Evolutionary conservation across 169 alveolate genomes (phyloP).

Genomic region (Cryptosporidium xiaoi): DNA sequence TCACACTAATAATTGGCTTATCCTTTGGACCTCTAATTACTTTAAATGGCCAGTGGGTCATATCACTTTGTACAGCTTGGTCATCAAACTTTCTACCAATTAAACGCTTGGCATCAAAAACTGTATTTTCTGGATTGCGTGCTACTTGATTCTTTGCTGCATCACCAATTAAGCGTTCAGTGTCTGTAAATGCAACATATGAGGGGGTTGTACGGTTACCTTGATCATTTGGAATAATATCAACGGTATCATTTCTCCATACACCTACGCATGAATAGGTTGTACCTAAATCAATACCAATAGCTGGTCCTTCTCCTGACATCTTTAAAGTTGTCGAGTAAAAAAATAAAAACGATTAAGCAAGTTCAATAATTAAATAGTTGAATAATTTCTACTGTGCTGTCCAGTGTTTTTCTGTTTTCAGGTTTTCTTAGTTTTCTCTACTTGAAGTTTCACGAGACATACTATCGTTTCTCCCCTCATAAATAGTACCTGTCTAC

Average conservation of each 20-base stretch:
- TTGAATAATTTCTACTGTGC: not conserved
- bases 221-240: conserved; percentile 97
- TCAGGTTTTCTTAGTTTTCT: not conserved
- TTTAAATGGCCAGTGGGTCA: conserved; percentile 95
- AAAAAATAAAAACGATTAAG: conserved; percentile 5
- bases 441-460: conserved; percentile 8
- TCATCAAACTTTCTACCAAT: conserved; percentile 95
- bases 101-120: conserved; percentile 96
- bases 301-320: conserved; percentile 81
- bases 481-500: conserved; percentile 56
- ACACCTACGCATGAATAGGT: conserved; percentile 98
- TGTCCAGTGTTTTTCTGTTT: not conserved
- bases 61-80: conserved; percentile 91
- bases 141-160: conserved; percentile 98
- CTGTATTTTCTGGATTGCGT: conserved; percentile 94
- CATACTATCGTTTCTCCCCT: conserved; percentile 59
- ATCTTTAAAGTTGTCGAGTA: conserved; percentile 16
- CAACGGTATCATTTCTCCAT: conserved; percentile 94
- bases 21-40: conserved; percentile 87
- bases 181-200: conserved; percentile 97
- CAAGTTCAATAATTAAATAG: conserved; percentile 7
- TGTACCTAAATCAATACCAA: conserved; percentile 96
- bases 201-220: conserved; percentile 99
- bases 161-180: conserved; percentile 97
- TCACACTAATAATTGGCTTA: conserved; percentile 90